Evolutionary conservation across 2,329 filamentous ascomycete species (phyloP), one percentile per base, ranked within the genome.

Genomic region (Hypoxylon rubiginosum): DNA sequence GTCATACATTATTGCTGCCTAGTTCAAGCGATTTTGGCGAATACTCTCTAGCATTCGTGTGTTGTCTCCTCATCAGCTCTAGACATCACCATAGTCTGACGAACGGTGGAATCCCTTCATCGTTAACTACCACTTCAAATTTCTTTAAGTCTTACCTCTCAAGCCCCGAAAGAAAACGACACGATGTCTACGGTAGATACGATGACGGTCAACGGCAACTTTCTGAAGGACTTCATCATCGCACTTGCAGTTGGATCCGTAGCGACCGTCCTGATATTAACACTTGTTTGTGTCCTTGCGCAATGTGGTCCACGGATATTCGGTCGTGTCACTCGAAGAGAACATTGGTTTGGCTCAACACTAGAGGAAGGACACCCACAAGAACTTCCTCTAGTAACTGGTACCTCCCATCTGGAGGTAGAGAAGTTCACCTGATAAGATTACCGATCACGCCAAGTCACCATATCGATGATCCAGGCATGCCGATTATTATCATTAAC

Each of bases 301-400:
- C 74, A 73, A 45, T 75, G 64, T 13, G 74, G 71, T 9, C 70
- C 73, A 45, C 64, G 68, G 2, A n/a, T 71, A 53, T 74, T 67
- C 28, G 58, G 69, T 7, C 26, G 60, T 13, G 24, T 58, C 32
- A 52, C 61, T 10, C 67, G 64, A 43, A 71, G 62, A 28, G 72
- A 75, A 15, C 58, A 54, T 4, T 73, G 71, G 72, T 60, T 70
- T 26, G 41, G 52, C 15, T 32, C 51, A 17, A 60, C 69, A 3
- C 26, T 70, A 0, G 73, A 75, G 41, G 68, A 72, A 52, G 68
- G 60, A 9, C 41, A 53, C 24, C 17, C 30, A 0, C 53, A 64
- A 41, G 61, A 58, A 9, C 19, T 41, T 13, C 63, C 62, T 15
- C 17, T 69, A 26, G 65, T 70, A 41, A 26, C 52, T 9, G 21